Evolutionary conservation across 129 eudicot genomes (phyloP).

Genomic region (Daucus carota): DNA sequence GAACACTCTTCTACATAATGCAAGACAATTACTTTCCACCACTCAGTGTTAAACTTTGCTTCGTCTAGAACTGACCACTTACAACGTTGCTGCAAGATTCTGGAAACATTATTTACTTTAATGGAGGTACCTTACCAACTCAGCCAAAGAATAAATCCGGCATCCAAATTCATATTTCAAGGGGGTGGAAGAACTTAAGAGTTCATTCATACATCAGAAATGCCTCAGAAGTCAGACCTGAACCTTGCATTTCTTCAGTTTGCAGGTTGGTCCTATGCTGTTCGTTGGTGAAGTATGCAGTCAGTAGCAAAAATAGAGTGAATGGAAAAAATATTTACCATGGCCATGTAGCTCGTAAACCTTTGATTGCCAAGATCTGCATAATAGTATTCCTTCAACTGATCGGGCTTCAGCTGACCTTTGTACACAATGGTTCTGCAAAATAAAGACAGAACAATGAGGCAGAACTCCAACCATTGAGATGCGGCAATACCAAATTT

Average conservation of each 20-base stretch:
- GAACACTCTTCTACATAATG: conserved; percentile 33
- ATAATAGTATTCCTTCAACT: conserved; percentile 78
- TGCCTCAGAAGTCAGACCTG: conserved; percentile 99
- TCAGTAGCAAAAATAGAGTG: conserved; percentile 56
- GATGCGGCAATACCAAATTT: background rate
- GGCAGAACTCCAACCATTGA: background rate
- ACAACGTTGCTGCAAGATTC: conserved; percentile 50
- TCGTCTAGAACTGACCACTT: conserved; percentile 43
- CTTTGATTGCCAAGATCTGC: conserved; percentile 98
- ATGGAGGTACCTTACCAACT: conserved; percentile 79
- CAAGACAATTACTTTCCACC: conserved; percentile 30
- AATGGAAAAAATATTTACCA: conserved; percentile 82
- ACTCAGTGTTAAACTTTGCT: conserved; percentile 30
- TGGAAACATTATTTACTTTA: conserved; percentile 68
- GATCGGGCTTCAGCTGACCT: conserved; percentile 97
- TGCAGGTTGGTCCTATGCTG: conserved; percentile 89
- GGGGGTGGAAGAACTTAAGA: conserved; percentile 87
- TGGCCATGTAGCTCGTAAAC: conserved; percentile 99
- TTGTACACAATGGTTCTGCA: conserved; percentile 94
- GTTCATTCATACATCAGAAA: conserved; percentile 63
- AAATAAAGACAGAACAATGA: background rate
- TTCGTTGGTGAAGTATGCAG: conserved; percentile 86
- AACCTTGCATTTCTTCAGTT: conserved; percentile 93
- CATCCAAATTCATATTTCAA: conserved; percentile 84
- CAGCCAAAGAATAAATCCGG: conserved; percentile 78